Conservation (phyloP, 306 rosid species). For the Prunus armeniaca region DNA sequence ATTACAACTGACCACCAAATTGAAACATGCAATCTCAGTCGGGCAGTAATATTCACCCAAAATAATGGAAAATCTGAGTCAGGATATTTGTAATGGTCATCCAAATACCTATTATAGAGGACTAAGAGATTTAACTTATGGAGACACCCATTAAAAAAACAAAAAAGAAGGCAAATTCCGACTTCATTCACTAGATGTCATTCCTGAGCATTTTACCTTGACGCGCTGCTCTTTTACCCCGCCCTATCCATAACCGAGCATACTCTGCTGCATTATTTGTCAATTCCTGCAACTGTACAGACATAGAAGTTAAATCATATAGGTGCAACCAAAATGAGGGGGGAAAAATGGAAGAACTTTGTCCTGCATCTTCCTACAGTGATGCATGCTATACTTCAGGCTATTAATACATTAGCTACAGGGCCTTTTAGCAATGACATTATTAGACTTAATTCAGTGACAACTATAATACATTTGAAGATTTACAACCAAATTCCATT, state of each 20-base stretch:
- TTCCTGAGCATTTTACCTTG: constrained; percentile 45
- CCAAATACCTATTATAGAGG: no score
- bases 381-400: constrained; percentile 10
- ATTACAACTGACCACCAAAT: no score
- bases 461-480: not conserved
- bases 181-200: not conserved
- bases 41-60: no score
- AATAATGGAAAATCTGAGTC: no score
- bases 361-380: not conserved
- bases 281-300: constrained; percentile 62
- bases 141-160: no score
- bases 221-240: constrained; percentile 70
- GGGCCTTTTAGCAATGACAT: not conserved
- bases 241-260: constrained; percentile 71
- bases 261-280: constrained; percentile 57
- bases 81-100: no score
- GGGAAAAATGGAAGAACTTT: not conserved
- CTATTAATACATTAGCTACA: constrained; percentile 2
- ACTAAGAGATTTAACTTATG: no score
- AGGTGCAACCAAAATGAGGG: constrained; percentile 5
- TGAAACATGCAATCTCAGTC: no score
- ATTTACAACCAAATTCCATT: not conserved
- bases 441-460: not conserved
- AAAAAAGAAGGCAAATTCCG: no score
- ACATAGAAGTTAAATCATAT: constrained; percentile 13